These are phyloP conservation scores for Euclidium syriacum DNA, from an alignment of 345 rosid species.

Conservation along the genomic window DNA sequence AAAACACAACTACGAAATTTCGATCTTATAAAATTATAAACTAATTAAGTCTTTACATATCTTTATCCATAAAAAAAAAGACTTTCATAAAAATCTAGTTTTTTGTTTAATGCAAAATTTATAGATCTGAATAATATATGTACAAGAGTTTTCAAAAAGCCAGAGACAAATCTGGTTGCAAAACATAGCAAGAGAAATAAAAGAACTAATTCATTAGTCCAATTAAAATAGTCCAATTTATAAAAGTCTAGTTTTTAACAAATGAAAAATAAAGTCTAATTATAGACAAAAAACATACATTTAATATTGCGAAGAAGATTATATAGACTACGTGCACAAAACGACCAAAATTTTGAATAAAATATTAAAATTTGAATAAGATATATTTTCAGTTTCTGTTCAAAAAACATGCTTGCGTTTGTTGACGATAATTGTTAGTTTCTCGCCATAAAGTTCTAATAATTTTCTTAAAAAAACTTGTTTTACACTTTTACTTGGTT, in stretches of 20 bases:
- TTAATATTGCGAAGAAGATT: background rate
- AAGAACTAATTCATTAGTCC: no score
- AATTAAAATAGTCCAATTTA: no score
- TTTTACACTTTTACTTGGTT: background rate
- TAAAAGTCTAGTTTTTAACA: no score
- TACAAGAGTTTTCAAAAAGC: no score
- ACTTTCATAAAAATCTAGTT: no score
- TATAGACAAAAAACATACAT: background rate
- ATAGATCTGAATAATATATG: no score
- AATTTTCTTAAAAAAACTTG: background rate
- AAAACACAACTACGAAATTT: background rate
- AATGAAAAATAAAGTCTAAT: background rate
- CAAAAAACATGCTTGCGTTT: conserved; percentile 13
- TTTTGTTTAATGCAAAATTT: no score
- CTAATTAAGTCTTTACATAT: background rate
- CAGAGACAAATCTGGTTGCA: no score
- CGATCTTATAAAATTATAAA: background rate
- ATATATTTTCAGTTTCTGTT: conserved; percentile 10
- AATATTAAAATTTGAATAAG: background rate
- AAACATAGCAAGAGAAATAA: no score
- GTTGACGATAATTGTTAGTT: conserved; percentile 14
- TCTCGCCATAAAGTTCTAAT: conserved; percentile 10
- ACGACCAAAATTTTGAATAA: conserved; percentile 36
- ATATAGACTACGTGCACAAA: conserved; percentile 10
- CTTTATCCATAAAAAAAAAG: no score